Base-by-base conservation (phyloP, 2,329 filamentous ascomycete species). In the Chaetothyriales sp. region DNA sequence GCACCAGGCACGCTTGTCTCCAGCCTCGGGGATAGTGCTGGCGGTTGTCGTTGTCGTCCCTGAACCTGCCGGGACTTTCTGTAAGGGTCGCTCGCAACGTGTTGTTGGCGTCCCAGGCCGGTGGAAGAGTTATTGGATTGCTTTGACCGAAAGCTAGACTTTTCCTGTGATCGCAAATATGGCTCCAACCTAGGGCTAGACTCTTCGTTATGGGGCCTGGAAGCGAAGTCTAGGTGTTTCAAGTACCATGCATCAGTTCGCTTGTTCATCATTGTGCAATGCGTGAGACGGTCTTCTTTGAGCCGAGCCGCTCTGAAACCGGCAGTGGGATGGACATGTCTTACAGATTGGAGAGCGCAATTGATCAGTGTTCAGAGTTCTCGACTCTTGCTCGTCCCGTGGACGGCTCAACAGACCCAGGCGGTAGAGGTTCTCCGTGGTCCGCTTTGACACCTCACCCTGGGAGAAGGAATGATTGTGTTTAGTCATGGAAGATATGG, bases 381-480 rank as follows among this genome's bases (percentile, higher is more conserved):
- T 51, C 40, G 51, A 53, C 48, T 57, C 56, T 44, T 51, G 48
- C 43, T 54, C 52, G 45, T 54, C 52, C 22, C 51, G 47, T 50
- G 59, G 55, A 47, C 56, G 56, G 43, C 47, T 59, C 46, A 61
- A 56, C 19, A 61, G 56, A 44, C 60, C 60, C 47, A 61, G 47
- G n/a, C 58, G 56, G 51, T 60, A 58, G 49, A 61, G 56, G 51
- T 59, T 60, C 51, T 61, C 51, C 47, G 55, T 54, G 13, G 59
- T 55, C 45, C 51, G 53, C 49, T 49, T 51, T n/a, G 55, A 54
- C 51, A 53, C 53, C 52, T 54, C 53, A 47, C 47, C 51, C 51
- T 53, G 49, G 53, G 49, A 50, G 46, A 48, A 44, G 44, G 51
- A 57, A 13, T 48, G 56, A 48, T 56, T 46, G 55, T 59, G 57